These are phyloP conservation scores for Penicillium sp. DNA, from an alignment of 2,329 filamentous ascomycete genomes.

Conservation along the genomic window DNA sequence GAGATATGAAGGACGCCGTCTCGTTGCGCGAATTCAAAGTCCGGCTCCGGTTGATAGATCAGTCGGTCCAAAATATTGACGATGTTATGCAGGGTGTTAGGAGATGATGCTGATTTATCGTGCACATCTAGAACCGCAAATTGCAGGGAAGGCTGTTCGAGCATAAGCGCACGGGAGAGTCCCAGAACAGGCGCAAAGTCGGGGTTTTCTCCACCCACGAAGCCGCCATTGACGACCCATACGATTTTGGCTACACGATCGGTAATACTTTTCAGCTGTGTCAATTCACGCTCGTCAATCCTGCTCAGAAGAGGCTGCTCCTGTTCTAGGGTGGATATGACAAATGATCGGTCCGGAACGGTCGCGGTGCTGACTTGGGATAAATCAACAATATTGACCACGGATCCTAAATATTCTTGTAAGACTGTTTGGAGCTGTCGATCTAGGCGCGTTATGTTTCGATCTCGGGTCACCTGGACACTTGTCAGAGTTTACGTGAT, in stretches of 20 bases:
- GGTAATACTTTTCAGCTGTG: conserved; percentile 9
- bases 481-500: not conserved
- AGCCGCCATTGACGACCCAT: conserved; percentile 11
- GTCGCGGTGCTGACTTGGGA: not conserved
- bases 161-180: conserved; percentile 7
- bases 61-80: not conserved
- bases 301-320: conserved; percentile 3
- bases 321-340: conserved; percentile 3
- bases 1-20: conserved; percentile 12
- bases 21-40: conserved; percentile 9
- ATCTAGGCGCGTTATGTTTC: not conserved
- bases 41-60: not conserved
- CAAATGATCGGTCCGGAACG: not conserved
- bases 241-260: conserved; percentile 7
- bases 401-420: not conserved
- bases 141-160: conserved; percentile 15
- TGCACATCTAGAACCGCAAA: conserved; percentile 3
- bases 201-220: conserved; percentile 4
- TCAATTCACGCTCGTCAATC: conserved; percentile 3
- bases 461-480: not conserved
- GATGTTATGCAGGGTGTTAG: not conserved
- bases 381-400: not conserved
- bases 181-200: conserved; percentile 10
- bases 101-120: not conserved
- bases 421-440: not conserved